phyloP scores from a whole-genome alignment of 139 green algal genomes.

The Nannochloris sp. region DNA sequence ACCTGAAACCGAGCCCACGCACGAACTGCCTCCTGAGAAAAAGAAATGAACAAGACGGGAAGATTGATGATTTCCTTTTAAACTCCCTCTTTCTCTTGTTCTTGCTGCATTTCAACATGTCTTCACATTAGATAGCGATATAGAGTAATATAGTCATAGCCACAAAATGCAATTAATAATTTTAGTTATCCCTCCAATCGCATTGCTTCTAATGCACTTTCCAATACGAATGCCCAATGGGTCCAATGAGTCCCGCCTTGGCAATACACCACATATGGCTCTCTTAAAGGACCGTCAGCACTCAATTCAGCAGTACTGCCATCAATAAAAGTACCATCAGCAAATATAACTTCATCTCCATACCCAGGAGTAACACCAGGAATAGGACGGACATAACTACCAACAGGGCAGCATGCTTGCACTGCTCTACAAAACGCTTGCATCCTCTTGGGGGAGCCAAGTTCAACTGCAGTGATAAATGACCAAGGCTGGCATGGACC shows the following conservation, averaged over 20 bases:
- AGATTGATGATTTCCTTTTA: neutral
- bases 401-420: slow-evolving; percentile 74
- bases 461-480: slow-evolving; percentile 84
- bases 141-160: neutral
- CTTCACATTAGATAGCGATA: neutral
- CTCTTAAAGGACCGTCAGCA: slow-evolving; percentile 84
- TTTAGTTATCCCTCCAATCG: neutral
- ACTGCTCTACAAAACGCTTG: slow-evolving; percentile 78
- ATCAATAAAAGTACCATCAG: slow-evolving; percentile 94
- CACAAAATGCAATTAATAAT: neutral
- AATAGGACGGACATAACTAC: slow-evolving; percentile 75
- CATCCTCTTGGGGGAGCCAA: slow-evolving; percentile 63
- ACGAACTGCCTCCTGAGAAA: neutral
- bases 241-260: slow-evolving; percentile 89
- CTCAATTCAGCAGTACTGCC: slow-evolving; percentile 85
- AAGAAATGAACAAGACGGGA: neutral
- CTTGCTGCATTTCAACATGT: no score
- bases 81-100: neutral
- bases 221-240: slow-evolving; percentile 64
- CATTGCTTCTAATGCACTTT: slow-evolving; percentile 31
- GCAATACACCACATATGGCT: slow-evolving; percentile 85
- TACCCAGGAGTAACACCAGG: slow-evolving; percentile 86
- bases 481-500: slow-evolving; percentile 29
- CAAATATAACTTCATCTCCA: slow-evolving; percentile 87
- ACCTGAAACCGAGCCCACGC: neutral